Evolutionary conservation across 164 flowering plant genomes (phyloP).

Genomic region (Platanus orientalis): DNA sequence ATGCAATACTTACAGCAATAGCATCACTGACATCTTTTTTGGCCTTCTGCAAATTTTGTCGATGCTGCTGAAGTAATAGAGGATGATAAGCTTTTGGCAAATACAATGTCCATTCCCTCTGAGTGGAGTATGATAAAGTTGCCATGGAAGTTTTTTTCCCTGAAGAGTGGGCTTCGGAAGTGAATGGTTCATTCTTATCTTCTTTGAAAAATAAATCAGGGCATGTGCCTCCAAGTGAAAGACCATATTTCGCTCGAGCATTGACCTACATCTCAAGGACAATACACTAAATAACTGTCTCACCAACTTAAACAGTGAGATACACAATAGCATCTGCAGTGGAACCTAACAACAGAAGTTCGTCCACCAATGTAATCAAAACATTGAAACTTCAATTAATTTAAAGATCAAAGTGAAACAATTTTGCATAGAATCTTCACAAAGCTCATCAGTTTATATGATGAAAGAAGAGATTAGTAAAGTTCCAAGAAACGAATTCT

Average conservation of each 20-base stretch:
- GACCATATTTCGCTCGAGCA: constrained; percentile 86
- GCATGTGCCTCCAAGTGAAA: constrained; percentile 66
- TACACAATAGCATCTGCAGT: neutral
- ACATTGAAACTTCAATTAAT: neutral
- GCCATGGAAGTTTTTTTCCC: constrained; percentile 14
- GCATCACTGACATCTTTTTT: constrained; percentile 55
- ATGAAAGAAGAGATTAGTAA: too few relatives aligned
- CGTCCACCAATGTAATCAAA: neutral
- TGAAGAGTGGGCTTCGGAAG: constrained; percentile 16
- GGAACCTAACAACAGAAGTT: neutral
- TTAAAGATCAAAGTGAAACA: neutral
- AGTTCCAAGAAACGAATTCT: too few relatives aligned
- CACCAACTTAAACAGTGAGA: neutral
- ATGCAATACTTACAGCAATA: constrained; percentile 46
- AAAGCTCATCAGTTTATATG: neutral
- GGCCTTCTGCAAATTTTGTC: constrained; percentile 46
- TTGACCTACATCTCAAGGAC: constrained; percentile 43
- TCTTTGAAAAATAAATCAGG: constrained; percentile 52
- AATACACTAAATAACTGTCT: constrained; percentile 6
- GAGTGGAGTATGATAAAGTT: constrained; percentile 17
- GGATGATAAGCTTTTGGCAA: constrained; percentile 87
- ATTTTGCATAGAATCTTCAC: neutral
- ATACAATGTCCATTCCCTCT: constrained; percentile 61
- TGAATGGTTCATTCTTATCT: constrained; percentile 19
- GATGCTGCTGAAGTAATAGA: constrained; percentile 65